Conservation (phyloP, 2,329 filamentous ascomycete genomes). For the Botryotinia narcissicola region DNA sequence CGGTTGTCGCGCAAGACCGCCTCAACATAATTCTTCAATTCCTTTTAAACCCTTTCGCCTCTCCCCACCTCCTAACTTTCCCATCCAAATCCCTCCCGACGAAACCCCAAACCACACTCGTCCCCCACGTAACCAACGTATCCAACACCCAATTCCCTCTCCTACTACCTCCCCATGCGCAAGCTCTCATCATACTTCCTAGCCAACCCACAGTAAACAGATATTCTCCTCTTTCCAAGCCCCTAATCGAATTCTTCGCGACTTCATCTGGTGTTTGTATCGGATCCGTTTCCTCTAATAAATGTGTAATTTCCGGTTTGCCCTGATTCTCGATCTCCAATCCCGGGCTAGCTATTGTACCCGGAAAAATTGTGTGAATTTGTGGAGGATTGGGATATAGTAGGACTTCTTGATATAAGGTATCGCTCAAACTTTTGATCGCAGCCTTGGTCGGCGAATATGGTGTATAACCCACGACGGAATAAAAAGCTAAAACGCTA, state of each 20-base stretch:
- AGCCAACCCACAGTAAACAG: slow-evolving; percentile 74
- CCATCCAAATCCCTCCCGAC: slow-evolving; percentile 54
- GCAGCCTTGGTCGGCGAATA: slow-evolving; percentile 87
- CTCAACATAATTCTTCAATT: slow-evolving; percentile 32
- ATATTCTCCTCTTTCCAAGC: slow-evolving; percentile 78
- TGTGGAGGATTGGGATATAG: slow-evolving; percentile 82
- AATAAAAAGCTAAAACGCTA: slow-evolving; percentile 71
- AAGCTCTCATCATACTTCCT: slow-evolving; percentile 68
- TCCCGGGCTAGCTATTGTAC: slow-evolving; percentile 76
- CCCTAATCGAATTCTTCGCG: slow-evolving; percentile 65
- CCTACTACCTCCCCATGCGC: slow-evolving; percentile 52
- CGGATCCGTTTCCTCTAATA: slow-evolving; percentile 80
- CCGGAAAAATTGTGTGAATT: slow-evolving; percentile 80
- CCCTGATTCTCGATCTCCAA: slow-evolving; percentile 70
- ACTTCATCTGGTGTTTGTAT: slow-evolving; percentile 76
- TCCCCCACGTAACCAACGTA: slow-evolving; percentile 53
- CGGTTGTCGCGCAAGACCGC: too few relatives aligned
- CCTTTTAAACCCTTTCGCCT: slow-evolving; percentile 57
- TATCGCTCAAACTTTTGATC: slow-evolving; percentile 78
- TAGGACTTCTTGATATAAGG: slow-evolving; percentile 76
- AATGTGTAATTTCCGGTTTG: slow-evolving; percentile 77
- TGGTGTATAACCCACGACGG: slow-evolving; percentile 76
- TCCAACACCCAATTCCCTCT: slow-evolving; percentile 61
- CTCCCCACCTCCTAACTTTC: slow-evolving; percentile 56
- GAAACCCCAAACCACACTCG: slow-evolving; percentile 57